Percentiles rank a stretch among this genome's conserved stretches.
These are phyloP conservation scores for Debaryomyces fabryi DNA, from an alignment of 1,139 yeast genomes.

Conservation along the genomic window DNA sequence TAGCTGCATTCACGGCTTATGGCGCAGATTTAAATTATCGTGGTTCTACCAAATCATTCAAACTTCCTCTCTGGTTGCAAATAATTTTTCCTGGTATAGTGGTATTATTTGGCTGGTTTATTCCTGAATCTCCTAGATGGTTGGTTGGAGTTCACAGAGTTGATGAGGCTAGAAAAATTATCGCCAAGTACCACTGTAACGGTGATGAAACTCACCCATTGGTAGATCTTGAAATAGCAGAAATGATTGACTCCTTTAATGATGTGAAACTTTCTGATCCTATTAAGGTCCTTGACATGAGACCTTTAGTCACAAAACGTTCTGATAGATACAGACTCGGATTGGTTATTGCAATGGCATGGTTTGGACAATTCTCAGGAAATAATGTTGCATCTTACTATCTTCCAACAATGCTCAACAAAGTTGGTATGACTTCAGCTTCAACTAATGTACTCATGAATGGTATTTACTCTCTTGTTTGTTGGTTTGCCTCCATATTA, in stretches of 20 bases:
- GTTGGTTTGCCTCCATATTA: constrained; percentile 18
- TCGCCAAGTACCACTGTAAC: constrained; percentile 25
- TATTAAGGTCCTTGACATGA: constrained; percentile 12
- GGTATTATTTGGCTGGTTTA: constrained; percentile 25
- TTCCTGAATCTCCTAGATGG: constrained; percentile 67
- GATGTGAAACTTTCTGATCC: constrained; percentile 8
- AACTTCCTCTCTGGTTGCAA: constrained; percentile 19
- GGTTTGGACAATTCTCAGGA: constrained; percentile 23
- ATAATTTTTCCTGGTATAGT: constrained; percentile 16
- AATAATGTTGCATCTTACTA: constrained; percentile 25
- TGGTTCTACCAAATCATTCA: constrained; percentile 21
- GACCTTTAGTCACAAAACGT: constrained; percentile 12
- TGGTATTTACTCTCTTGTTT: constrained; percentile 20
- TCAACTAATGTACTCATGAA: constrained; percentile 21
- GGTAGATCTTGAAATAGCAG: constrained; percentile 22
- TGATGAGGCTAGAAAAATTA: constrained; percentile 36
- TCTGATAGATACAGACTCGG: constrained; percentile 9
- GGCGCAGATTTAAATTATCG: constrained; percentile 23
- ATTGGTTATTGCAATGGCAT: constrained; percentile 14
- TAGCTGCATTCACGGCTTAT: constrained; percentile 29
- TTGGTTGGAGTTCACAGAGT: constrained; percentile 41
- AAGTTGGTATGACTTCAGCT: constrained; percentile 21
- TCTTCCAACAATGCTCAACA: constrained; percentile 20
- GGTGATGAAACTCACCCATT: constrained; percentile 19
- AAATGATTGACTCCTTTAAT: constrained; percentile 15